Base-by-base conservation (phyloP, 2,329 filamentous ascomycete species). In the Neonectria ditissima region DNA sequence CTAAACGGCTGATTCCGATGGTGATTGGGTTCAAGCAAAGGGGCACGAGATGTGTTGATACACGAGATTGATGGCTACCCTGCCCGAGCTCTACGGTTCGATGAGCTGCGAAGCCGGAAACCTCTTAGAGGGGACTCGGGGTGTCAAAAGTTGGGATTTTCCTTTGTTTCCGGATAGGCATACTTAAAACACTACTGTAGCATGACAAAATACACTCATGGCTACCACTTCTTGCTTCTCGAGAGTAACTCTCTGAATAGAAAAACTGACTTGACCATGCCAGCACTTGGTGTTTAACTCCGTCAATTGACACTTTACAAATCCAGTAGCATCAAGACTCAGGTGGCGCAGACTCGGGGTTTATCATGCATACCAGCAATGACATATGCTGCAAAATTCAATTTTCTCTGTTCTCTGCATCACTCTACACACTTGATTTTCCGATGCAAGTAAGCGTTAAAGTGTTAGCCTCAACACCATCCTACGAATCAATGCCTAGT, bases 101-200 rank as follows among this genome's bases (percentile, higher is more conserved):
- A 55, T 14, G 48, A 55, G 55, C 37, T 51, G 55, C 34, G n/a
- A 37, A 39, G 11, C 11, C n/a, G 26, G 22, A 45, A 47, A 34
- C 39, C 41, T 55, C 18, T 41, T 6, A 14, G 45, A 54, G 43
- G 48, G 37, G 37, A 41, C 57, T 58, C 51, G 50, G 67, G 59
- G 65, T 57, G 54, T 62, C 51, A 34, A 34, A 63, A 45, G 43
- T 51, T 63, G 41, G 54, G 43, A 37, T 52, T 66, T 70, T 70
- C 53, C 51, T 66, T 65, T 43, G 59, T 59, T 59, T 47, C 48
- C 56, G 69, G 60, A 67, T 59, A 44, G 57, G 69, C 62, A 44
- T 53, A 48, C n/a, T 55, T 47, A 47, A 55, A 58, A 39, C 43
- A 41, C 34, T 55, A 32, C 58, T 54, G 65, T 73, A 71, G 68